Percentiles rank a stretch among this genome's conserved stretches.
These are phyloP conservation scores for Quercus dentata DNA, from an alignment of 306 rosid species.

Conservation along the genomic window DNA sequence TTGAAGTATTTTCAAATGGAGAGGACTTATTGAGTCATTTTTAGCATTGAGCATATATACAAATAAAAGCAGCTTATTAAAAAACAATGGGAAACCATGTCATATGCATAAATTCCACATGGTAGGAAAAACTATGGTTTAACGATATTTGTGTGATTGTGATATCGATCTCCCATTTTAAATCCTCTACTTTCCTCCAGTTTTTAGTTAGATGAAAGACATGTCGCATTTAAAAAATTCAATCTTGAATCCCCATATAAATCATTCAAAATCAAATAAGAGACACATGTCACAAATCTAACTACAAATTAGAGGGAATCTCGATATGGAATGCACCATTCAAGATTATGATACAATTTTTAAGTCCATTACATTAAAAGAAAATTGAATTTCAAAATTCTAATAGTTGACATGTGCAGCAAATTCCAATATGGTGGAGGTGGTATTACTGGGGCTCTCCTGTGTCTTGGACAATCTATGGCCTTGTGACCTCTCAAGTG, in stretches of 20 bases:
- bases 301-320: no score
- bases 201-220: no score
- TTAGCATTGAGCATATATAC: no score
- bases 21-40: no score
- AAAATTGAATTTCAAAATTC: not conserved
- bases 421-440: conserved; percentile 66
- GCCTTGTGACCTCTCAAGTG: conserved; percentile 53
- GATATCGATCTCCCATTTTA: no score
- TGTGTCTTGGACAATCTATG: conserved; percentile 52
- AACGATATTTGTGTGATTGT: not conserved
- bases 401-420: conserved; percentile 29
- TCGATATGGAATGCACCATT: not conserved
- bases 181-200: no score
- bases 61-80: not conserved
- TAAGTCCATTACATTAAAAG: not conserved
- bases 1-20: no score
- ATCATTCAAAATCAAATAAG: no score
- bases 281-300: no score
- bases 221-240: no score
- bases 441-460: conserved; percentile 60
- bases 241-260: no score
- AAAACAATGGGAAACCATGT: not conserved
- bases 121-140: not conserved
- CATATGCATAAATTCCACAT: not conserved
- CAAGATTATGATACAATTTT: not conserved